Percentiles rank a stretch among this genome's conserved stretches.
phyloP scores from a whole-genome alignment of 2,329 filamentous ascomycete genomes.

The Diaporthe sp. region DNA sequence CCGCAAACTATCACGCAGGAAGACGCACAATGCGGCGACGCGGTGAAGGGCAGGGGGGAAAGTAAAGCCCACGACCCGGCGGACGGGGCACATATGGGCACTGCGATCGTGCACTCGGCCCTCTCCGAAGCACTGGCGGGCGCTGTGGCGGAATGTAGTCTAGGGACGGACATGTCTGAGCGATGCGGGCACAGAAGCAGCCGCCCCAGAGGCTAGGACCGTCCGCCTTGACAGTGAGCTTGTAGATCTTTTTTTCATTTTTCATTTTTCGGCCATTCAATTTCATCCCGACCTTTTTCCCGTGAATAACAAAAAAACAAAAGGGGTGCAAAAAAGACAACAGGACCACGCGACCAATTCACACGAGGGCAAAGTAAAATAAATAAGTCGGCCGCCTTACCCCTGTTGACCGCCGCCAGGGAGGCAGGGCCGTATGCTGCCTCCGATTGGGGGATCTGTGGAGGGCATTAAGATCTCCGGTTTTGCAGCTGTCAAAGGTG shows the following conservation, averaged over 20 bases:
- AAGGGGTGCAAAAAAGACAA: background rate
- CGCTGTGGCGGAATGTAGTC: background rate
- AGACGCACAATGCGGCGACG: background rate
- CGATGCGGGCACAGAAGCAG: background rate
- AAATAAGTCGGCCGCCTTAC: background rate
- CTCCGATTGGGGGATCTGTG: slow-evolving; percentile 30
- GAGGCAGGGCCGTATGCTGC: background rate
- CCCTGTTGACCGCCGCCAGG: slow-evolving; percentile 22
- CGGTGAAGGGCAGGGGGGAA: background rate
- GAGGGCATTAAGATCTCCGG: slow-evolving; percentile 23
- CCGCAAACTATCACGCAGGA: background rate
- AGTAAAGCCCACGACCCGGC: background rate
- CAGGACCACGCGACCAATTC: background rate
- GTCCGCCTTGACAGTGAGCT: background rate
- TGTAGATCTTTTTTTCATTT: background rate
- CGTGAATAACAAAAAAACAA: background rate
- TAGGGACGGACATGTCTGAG: background rate
- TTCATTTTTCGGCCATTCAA: background rate
- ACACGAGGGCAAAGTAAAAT: background rate
- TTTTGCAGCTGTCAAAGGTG: slow-evolving; percentile 38
- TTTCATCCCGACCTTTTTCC: background rate
- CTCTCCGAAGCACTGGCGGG: background rate
- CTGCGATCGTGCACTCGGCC: background rate
- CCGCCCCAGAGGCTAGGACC: background rate
- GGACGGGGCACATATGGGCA: background rate